Evolutionary conservation across 352 stramenopile species (phyloP).

Genomic region (Pythium monospermum): DNA sequence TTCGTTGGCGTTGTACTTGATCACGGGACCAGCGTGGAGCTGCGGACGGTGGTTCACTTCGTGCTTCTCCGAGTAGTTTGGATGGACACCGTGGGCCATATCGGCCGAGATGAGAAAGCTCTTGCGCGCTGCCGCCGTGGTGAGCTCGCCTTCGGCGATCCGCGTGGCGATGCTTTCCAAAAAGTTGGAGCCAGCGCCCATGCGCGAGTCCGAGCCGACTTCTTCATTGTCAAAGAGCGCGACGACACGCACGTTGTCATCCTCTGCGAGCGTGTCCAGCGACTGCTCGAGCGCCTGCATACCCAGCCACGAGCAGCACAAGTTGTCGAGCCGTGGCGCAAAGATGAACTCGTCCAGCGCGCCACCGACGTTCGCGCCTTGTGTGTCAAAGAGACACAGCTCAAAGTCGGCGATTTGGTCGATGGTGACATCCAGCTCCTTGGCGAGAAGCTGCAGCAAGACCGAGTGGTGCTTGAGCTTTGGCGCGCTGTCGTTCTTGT

Average conservation of each 20-base stretch:
- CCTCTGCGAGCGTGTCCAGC: conserved; percentile 55
- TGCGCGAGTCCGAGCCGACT: conserved; percentile 88
- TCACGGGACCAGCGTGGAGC: conserved; percentile 94
- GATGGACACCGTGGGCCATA: conserved; percentile 97
- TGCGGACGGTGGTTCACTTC: conserved; percentile 90
- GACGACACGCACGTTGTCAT: conserved; percentile 87
- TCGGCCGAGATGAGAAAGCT: conserved; percentile 91
- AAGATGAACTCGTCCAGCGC: conserved; percentile 95
- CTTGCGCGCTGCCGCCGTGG: conserved; percentile 50
- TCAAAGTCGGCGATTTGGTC: conserved; percentile 96
- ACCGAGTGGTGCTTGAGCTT: conserved; percentile 89
- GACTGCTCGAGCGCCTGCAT: conserved; percentile 83
- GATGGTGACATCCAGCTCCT: conserved; percentile 77
- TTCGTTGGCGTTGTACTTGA: conserved; percentile 99
- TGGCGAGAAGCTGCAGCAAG: conserved; percentile 91
- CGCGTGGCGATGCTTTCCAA: conserved; percentile 59
- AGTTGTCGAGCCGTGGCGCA: conserved; percentile 95
- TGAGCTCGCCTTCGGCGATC: conserved; percentile 55
- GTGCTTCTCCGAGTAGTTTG: conserved; percentile 96
- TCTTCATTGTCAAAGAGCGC: conserved; percentile 99
- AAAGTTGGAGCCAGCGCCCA: conserved; percentile 83
- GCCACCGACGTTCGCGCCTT: conserved; percentile 90
- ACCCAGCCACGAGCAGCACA: conserved; percentile 94
- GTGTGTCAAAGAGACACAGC: conserved; percentile 95
- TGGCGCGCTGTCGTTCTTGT: conserved; percentile 37